A percentile compares a stretch with the other conserved stretches of the same genome.
Conservation (phyloP, 768 basidiomycete genomes). For the Tylopilus sp. region DNA sequence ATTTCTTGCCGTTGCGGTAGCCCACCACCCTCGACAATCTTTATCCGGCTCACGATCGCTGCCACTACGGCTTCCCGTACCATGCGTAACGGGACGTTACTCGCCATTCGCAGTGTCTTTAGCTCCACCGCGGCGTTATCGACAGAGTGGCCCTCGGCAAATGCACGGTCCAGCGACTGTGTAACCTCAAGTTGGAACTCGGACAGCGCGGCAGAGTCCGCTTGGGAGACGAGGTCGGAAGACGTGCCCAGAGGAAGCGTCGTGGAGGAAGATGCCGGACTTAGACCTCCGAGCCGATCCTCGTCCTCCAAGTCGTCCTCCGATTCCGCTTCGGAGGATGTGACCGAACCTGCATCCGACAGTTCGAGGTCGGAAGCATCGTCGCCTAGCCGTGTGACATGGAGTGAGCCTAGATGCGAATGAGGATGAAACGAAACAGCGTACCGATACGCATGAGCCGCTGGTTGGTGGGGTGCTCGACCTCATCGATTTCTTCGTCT, state of each 20-base stretch:
- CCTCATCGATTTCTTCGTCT: constrained; percentile 59
- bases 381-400: constrained; percentile 42
- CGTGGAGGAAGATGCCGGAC: constrained; percentile 44
- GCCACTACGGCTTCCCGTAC: constrained; percentile 87
- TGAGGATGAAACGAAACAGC: background rate
- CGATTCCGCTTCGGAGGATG: constrained; percentile 44
- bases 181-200: constrained; percentile 77
- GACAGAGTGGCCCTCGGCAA: constrained; percentile 85
- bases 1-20: constrained; percentile 64
- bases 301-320: constrained; percentile 41
- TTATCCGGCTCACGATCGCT: constrained; percentile 74
- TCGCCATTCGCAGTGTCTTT: constrained; percentile 95
- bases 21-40: constrained; percentile 53
- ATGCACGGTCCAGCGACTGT: constrained; percentile 89
- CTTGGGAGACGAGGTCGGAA: constrained; percentile 35
- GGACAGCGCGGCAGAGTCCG: constrained; percentile 45
- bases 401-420: background rate
- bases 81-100: constrained; percentile 82
- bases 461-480: constrained; percentile 64
- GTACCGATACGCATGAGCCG: constrained; percentile 74
- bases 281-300: constrained; percentile 34
- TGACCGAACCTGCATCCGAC: constrained; percentile 56
- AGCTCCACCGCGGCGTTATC: constrained; percentile 93
- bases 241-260: constrained; percentile 43
- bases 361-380: constrained; percentile 56